phyloP scores from a whole-genome alignment of 768 basidiomycete genomes.

The Gloeophyllum trabeum region DNA sequence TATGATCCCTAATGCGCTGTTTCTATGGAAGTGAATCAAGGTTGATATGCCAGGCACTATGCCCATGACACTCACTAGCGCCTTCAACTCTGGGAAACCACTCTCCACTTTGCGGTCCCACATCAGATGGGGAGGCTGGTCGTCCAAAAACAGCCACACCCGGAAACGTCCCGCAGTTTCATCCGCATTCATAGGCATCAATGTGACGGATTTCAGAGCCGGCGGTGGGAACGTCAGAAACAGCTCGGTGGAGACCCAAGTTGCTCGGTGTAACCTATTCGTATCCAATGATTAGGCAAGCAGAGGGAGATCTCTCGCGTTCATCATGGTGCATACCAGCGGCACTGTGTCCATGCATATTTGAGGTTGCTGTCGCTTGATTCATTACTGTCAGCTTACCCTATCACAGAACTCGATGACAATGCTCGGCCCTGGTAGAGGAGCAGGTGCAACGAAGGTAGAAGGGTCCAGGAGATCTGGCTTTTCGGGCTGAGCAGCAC shows the following conservation, averaged over 20 bases:
- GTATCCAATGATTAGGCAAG: neutral
- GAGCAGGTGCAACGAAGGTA: constrained; percentile 45
- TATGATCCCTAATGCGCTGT: constrained; percentile 72
- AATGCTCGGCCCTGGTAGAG: constrained; percentile 41
- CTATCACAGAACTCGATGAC: constrained; percentile 90
- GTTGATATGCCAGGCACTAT: neutral
- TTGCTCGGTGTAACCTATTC: constrained; percentile 80
- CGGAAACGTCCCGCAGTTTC: constrained; percentile 88
- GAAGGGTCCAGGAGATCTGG: constrained; percentile 28
- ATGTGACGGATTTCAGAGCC: constrained; percentile 46
- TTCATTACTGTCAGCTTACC: constrained; percentile 52
- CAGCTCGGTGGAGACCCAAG: constrained; percentile 90
- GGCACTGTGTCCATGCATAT: constrained; percentile 42
- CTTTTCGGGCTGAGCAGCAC: neutral
- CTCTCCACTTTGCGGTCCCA: constrained; percentile 92
- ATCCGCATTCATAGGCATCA: constrained; percentile 65
- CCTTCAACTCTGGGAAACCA: constrained; percentile 86
- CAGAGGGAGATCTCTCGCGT: too few relatives aligned
- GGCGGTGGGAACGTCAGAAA: constrained; percentile 87
- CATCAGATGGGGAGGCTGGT: constrained; percentile 33
- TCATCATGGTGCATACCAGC: constrained; percentile 57
- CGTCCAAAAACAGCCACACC: constrained; percentile 60
- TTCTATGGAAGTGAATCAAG: constrained; percentile 38
- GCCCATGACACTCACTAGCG: constrained; percentile 43
- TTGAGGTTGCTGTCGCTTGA: too few relatives aligned